Evolutionary conservation across 2,329 filamentous ascomycete genomes (phyloP).

Genomic region (Alternaria ethzedia): DNA sequence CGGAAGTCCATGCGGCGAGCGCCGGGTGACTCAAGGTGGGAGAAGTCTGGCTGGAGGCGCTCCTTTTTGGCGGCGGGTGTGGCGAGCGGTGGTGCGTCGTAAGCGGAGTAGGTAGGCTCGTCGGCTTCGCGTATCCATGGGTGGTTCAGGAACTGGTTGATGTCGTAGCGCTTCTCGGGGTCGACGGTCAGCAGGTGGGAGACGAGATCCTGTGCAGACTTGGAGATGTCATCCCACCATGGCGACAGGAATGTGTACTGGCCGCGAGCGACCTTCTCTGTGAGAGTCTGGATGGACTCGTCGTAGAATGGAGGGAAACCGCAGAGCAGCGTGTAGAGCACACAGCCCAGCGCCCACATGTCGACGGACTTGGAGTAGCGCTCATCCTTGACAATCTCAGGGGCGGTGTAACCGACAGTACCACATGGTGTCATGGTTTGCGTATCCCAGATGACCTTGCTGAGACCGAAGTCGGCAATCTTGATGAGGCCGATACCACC

Average conservation of each 20-base stretch:
- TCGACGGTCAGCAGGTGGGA: constrained; percentile 93
- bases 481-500: constrained; percentile 96
- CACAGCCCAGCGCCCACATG: constrained; percentile 98
- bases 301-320: constrained; percentile 99
- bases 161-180: constrained; percentile 92
- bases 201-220: constrained; percentile 91
- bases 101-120: constrained; percentile 70
- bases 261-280: constrained; percentile 94
- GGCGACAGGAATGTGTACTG: constrained; percentile 98
- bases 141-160: constrained; percentile 89
- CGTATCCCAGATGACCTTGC: constrained; percentile 97
- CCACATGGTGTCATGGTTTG: constrained; percentile 99
- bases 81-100: constrained; percentile 74
- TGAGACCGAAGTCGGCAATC: constrained; percentile 96
- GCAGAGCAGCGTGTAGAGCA: constrained; percentile 94
- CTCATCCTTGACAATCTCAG: constrained; percentile 98
- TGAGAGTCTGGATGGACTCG: constrained; percentile 94
- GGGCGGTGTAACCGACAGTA: constrained; percentile 96
- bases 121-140: constrained; percentile 84
- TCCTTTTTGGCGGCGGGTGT: constrained; percentile 70
- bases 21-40: constrained; percentile 64
- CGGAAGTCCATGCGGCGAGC: constrained; percentile 88
- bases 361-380: constrained; percentile 98
- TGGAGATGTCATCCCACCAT: constrained; percentile 99
- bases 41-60: constrained; percentile 57